Conservation (phyloP, 176 grass and related monocot genomes). For the Melocanna baccifera region DNA sequence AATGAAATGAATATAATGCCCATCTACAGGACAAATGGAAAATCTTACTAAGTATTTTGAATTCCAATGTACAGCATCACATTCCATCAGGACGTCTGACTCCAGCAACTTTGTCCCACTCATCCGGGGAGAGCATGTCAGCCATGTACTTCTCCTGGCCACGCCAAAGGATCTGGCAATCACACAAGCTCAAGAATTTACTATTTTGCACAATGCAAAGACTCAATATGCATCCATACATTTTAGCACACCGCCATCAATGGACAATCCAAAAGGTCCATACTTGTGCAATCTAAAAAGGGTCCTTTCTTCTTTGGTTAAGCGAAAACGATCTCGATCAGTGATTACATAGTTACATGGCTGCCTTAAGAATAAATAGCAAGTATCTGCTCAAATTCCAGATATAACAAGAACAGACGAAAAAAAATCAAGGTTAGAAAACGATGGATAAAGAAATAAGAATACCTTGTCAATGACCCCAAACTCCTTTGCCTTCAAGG, state of each 20-base stretch:
- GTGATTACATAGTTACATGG: neutral
- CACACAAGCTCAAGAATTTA: slow-evolving; percentile 18
- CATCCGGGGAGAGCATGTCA: slow-evolving; percentile 59
- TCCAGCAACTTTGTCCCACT: slow-evolving; percentile 66
- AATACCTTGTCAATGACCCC: slow-evolving; percentile 95
- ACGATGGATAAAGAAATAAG: slow-evolving; percentile 19
- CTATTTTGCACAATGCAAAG: neutral
- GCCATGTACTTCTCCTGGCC: slow-evolving; percentile 78
- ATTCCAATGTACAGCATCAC: slow-evolving; percentile 38
- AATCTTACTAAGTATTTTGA: slow-evolving; percentile 34
- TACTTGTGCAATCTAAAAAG: neutral
- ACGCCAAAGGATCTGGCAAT: slow-evolving; percentile 67
- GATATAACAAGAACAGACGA: slow-evolving; percentile 6
- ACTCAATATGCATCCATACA: neutral
- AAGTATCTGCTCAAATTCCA: neutral
- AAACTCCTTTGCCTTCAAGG: slow-evolving; percentile 84
- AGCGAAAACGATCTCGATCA: neutral
- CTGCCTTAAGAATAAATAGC: too few relatives aligned
- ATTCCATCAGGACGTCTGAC: slow-evolving; percentile 42
- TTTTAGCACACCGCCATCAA: neutral
- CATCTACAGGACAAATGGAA: neutral
- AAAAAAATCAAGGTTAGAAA: neutral
- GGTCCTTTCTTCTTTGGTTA: neutral
- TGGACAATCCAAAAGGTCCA: neutral
- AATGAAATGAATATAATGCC: neutral